Evolutionary conservation across 129 eudicot genomes (phyloP).

Genomic region (Lactuca saligna): DNA sequence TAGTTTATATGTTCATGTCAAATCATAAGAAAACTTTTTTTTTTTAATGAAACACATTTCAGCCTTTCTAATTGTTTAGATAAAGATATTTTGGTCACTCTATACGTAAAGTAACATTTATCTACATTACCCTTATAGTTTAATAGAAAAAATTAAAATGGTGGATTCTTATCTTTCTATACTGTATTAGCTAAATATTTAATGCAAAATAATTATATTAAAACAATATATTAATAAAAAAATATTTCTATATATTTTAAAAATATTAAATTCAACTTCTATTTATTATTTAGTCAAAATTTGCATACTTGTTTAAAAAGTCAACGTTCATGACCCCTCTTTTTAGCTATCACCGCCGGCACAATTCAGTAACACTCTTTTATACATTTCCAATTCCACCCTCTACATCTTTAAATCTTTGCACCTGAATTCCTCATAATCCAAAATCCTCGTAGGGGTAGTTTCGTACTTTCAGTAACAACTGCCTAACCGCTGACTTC

Average conservation of each 20-base stretch:
- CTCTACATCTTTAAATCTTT: background rate
- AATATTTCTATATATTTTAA: background rate
- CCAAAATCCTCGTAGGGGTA: background rate
- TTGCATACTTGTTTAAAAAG: background rate
- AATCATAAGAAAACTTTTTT: too few relatives aligned
- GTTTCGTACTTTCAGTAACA: conserved; percentile 5
- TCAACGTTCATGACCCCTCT: conserved; percentile 30
- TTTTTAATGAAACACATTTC: too few relatives aligned
- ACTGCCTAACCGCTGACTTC: conserved; percentile 24
- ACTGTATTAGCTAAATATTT: too few relatives aligned
- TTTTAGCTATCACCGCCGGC: conserved; percentile 38
- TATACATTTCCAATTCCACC: conserved; percentile 3
- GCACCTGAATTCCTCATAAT: background rate
- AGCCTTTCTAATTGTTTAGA: too few relatives aligned
- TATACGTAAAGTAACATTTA: too few relatives aligned
- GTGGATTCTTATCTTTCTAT: too few relatives aligned
- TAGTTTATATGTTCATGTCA: too few relatives aligned
- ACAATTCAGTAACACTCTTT: conserved; percentile 22
- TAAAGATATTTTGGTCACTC: too few relatives aligned
- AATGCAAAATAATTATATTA: too few relatives aligned
- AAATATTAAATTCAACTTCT: background rate
- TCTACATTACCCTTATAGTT: too few relatives aligned
- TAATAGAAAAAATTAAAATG: too few relatives aligned
- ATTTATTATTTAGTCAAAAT: conserved; percentile 17
- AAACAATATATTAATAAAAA: too few relatives aligned